Percentiles rank a stretch among this genome's conserved stretches.
Evolutionary conservation across 2,329 filamentous ascomycete genomes (phyloP).

Genomic region (Venturia aucupariae): DNA sequence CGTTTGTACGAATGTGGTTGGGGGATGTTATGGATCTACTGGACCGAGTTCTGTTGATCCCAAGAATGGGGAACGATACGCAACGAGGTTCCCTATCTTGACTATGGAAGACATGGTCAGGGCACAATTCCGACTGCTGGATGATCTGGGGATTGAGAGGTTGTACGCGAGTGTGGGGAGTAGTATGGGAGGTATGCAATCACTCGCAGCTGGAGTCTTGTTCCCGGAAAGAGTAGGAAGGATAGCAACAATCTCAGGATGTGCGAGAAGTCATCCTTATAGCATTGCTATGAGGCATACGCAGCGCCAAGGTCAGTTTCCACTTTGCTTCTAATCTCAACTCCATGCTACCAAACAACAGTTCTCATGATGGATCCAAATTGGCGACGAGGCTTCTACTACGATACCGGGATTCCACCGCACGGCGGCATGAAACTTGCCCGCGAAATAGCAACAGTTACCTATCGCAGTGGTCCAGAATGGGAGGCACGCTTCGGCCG

Average conservation of each 20-base stretch:
- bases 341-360: conserved; percentile 17
- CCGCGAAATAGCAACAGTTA: conserved; percentile 93
- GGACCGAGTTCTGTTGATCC: conserved; percentile 84
- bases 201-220: conserved; percentile 73
- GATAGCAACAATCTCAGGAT: conserved; percentile 85
- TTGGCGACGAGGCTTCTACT: conserved; percentile 92
- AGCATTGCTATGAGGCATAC: conserved; percentile 98
- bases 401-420: conserved; percentile 74
- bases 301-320: conserved; percentile 61
- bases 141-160: conserved; percentile 63
- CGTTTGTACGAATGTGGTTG: conserved; percentile 94
- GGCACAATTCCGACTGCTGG: conserved; percentile 83
- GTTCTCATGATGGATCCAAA: conserved; percentile 99
- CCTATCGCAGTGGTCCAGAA: conserved; percentile 90
- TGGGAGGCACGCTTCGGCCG: conserved; percentile 95
- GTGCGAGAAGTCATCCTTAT: conserved; percentile 90
- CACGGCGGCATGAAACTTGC: conserved; percentile 97
- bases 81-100: conserved; percentile 88
- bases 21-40: conserved; percentile 92
- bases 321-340: not conserved
- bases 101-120: conserved; percentile 98
- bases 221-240: conserved; percentile 74
- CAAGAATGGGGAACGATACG: conserved; percentile 77
- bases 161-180: conserved; percentile 89
- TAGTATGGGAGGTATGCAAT: conserved; percentile 99